Evolutionary conservation across 208 protist species (phyloP), one percentile per base, ranked within the genome.

Genomic region (Leptomonas seymouri): DNA sequence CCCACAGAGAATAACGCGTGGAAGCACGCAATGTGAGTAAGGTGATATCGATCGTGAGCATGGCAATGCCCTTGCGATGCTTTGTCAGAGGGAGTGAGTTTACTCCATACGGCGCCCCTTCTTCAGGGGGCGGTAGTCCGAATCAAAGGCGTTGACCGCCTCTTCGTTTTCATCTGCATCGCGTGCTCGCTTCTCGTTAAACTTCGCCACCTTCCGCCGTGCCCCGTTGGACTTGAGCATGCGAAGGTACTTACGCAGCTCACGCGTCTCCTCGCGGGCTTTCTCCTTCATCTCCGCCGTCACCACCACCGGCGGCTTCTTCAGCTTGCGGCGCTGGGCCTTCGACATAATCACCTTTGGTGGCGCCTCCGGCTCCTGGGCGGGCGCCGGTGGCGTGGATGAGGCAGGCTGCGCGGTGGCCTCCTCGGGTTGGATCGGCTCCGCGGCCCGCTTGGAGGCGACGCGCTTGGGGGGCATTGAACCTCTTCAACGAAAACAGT

Each of bases 141-240:
- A 41, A 57, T 91, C 86, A 31, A 94, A 76, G 30, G 78, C 83
- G 49, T 76, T 78, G 20, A 80, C 76, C 20, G 76, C 83, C 64
- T 95, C 92, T 48, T 97, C 89, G 44, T 81, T 72, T 5, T 71
- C 78, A 36, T 56, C 67, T 61, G 69, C 78, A 54, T 94, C 91
- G 39, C 92, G 85, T 21, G 65, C 16, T 36, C 92, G 81, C 76
- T 97, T 97, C 74, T 79, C 74, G 20, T 45, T 74, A 39, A 93
- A 53, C 77, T 92, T 90, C 0, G 80, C 80, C 1, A 95, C 42
- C 77, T 97, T 97, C 28, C 92, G 82, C 1, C 92, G 75, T 5
- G 78, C 75, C 11, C 92, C 92, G 69, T 97, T 97, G 14, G 92
- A 93, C 79, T 97, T 97, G 42, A 97, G 54, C 76, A 95, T 89